Conservation (phyloP, 805 yeast species). For the Babjeviella inositovora region DNA sequence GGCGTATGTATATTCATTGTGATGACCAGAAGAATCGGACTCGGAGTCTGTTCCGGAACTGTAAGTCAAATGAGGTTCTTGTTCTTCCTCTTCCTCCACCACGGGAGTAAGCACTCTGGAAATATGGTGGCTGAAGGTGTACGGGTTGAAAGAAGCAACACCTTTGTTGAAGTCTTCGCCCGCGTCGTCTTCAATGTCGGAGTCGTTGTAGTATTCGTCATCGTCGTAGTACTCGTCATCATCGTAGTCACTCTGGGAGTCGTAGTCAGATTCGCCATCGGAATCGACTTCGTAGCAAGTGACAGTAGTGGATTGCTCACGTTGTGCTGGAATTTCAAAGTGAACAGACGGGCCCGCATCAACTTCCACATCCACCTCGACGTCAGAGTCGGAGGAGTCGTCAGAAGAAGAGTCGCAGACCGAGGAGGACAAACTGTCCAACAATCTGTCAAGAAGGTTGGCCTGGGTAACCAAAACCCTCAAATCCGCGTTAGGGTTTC, state of each 20-base stretch:
- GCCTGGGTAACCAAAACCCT: slow-evolving; percentile 54
- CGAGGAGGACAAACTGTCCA: slow-evolving; percentile 25
- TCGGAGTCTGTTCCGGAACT: too few species aligned
- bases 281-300: slow-evolving; percentile 9
- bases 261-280: slow-evolving; percentile 9
- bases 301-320: slow-evolving; percentile 9
- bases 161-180: slow-evolving; percentile 2
- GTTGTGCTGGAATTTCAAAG: slow-evolving; percentile 6
- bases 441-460: slow-evolving; percentile 47
- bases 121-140: too few species aligned
- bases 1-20: too few species aligned
- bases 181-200: slow-evolving; percentile 2
- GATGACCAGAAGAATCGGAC: too few species aligned
- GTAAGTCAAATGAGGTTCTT: too few species aligned
- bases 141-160: slow-evolving; percentile 5
- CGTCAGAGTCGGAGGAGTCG: too few species aligned
- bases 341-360: slow-evolving; percentile 7
- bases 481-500: slow-evolving; percentile 36
- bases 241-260: slow-evolving; percentile 8
- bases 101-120: too few species aligned
- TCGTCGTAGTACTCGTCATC: slow-evolving; percentile 7
- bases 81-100: too few species aligned
- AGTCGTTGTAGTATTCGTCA: slow-evolving; percentile 1
- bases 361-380: slow-evolving; percentile 2
- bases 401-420: slow-evolving; percentile 11